Evolutionary conservation across 1,284 basidiomycete species (phyloP).

Genomic region (Apiotrichum gracile): DNA sequence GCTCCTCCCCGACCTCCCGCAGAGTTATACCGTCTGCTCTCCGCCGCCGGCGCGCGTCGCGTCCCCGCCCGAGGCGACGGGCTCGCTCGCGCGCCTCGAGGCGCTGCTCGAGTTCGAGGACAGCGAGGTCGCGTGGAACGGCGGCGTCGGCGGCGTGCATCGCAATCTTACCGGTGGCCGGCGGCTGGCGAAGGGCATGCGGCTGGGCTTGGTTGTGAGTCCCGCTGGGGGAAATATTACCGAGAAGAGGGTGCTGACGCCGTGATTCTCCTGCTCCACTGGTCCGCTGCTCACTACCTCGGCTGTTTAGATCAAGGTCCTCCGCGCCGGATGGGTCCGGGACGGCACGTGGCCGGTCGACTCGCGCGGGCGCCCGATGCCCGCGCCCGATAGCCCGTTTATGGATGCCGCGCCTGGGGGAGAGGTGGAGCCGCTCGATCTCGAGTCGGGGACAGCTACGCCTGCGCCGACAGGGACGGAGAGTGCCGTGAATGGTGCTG

Average conservation of each 20-base stretch:
- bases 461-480: no score
- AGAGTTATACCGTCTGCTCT: constrained; percentile 16
- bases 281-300: no score
- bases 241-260: background rate
- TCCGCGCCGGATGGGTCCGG: constrained; percentile 39
- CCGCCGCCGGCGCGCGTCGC: constrained; percentile 15
- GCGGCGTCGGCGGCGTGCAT: constrained; percentile 31
- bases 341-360: constrained; percentile 46
- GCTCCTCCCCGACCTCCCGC: constrained; percentile 3
- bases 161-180: constrained; percentile 29
- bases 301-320: constrained; percentile 44
- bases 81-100: constrained; percentile 36
- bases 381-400: constrained; percentile 14
- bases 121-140: constrained; percentile 33
- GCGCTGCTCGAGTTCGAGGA: constrained; percentile 32
- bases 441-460: no score
- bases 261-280: background rate
- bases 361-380: constrained; percentile 20
- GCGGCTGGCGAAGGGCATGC: constrained; percentile 29
- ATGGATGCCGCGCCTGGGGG: background rate
- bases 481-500: no score
- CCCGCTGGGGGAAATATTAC: background rate
- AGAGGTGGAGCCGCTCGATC: background rate
- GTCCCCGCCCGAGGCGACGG: no score
- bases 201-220: constrained; percentile 41